Conservation (phyloP, 441 rosid species). For the California macrophylla region DNA sequence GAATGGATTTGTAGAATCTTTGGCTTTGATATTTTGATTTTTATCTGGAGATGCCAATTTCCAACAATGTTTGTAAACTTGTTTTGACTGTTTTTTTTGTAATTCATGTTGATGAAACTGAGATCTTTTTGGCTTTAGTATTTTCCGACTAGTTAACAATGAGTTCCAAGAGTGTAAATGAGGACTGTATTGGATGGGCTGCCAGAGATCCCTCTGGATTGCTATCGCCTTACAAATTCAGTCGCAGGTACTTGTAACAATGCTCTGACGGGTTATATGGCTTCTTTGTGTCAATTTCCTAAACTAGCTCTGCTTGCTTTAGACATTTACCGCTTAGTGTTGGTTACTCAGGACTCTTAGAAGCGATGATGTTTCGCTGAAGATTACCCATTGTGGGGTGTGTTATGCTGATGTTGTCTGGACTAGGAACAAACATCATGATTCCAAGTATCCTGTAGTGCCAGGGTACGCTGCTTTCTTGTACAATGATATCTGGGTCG, state of each 20-base stretch:
- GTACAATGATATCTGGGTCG: background rate
- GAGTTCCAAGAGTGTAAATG: slow-evolving; percentile 26
- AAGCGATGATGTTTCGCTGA: slow-evolving; percentile 55
- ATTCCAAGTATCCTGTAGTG: slow-evolving; percentile 67
- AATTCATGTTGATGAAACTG: background rate
- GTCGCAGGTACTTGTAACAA: slow-evolving; percentile 41
- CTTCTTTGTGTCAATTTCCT: slow-evolving; percentile 3
- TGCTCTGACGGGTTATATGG: background rate
- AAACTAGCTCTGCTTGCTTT: background rate
- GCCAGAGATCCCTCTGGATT: slow-evolving; percentile 68
- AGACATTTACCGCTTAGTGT: background rate
- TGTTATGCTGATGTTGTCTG: slow-evolving; percentile 77
- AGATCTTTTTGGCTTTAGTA: background rate
- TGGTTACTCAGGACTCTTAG: slow-evolving; percentile 40
- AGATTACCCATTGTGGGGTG: slow-evolving; percentile 83
- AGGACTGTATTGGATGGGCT: slow-evolving; percentile 67
- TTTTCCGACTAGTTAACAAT: slow-evolving; percentile 17
- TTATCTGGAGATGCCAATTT: background rate
- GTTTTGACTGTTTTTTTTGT: background rate
- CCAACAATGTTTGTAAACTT: background rate
- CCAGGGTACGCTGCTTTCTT: slow-evolving; percentile 56
- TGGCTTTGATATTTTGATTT: background rate
- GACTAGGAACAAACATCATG: slow-evolving; percentile 52
- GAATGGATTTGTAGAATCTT: background rate
- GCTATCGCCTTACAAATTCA: slow-evolving; percentile 59